Evolutionary conservation across 257 asterid species (phyloP).

Genomic region (Anisodus acutangulus): DNA sequence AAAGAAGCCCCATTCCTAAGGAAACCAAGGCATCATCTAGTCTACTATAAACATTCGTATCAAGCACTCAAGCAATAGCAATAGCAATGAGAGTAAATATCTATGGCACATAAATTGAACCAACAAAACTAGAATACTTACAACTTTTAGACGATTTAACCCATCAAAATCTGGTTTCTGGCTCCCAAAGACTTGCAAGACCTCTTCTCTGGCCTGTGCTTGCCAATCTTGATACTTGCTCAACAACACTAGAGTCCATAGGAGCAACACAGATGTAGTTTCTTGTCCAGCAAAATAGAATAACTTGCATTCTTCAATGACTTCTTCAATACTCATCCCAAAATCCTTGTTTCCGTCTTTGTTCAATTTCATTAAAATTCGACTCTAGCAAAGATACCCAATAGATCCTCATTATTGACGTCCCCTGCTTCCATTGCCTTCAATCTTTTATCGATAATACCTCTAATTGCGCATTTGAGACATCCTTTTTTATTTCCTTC

Average conservation of each 20-base stretch:
- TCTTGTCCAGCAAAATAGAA: slow-evolving; percentile 67
- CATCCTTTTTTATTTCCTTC: slow-evolving; percentile 27
- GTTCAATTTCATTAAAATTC: slow-evolving; percentile 9
- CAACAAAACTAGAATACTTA: slow-evolving; percentile 29
- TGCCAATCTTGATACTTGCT: slow-evolving; percentile 43
- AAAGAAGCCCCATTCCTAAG: too few species aligned
- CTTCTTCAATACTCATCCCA: slow-evolving; percentile 33
- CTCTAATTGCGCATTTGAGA: slow-evolving; percentile 35
- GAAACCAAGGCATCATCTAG: background rate
- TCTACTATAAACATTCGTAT: background rate
- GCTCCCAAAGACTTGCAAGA: slow-evolving; percentile 41
- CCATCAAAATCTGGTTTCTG: slow-evolving; percentile 39
- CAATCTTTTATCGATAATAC: slow-evolving; percentile 44
- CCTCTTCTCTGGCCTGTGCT: slow-evolving; percentile 44
- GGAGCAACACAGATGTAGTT: slow-evolving; percentile 54
- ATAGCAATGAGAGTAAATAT: background rate
- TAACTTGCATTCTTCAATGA: slow-evolving; percentile 58
- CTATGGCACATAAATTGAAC: background rate
- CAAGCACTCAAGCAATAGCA: background rate
- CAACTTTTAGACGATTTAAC: slow-evolving; percentile 42
- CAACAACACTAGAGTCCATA: slow-evolving; percentile 61
- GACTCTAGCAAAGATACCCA: slow-evolving; percentile 35
- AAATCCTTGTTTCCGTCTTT: slow-evolving; percentile 24
- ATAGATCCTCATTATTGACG: slow-evolving; percentile 31
- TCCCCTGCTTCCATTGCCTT: slow-evolving; percentile 36